Conservation (phyloP, 1,284 basidiomycete genomes). For the Psilocybe mexicana region DNA sequence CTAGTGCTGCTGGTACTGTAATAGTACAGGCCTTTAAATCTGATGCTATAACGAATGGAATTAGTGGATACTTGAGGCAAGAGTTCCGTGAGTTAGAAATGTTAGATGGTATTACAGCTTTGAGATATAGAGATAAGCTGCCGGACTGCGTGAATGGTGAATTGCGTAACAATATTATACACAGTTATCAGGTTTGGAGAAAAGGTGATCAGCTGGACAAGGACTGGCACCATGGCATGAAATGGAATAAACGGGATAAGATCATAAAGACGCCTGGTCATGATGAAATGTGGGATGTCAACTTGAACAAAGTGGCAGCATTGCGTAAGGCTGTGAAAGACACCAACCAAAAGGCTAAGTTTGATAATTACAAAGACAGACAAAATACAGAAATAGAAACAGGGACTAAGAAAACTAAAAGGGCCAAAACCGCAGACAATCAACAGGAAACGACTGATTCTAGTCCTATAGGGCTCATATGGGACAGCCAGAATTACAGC, state of each 20-base stretch:
- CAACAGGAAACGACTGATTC: too few species aligned
- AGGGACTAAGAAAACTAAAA: too few species aligned
- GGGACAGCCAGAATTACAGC: neutral
- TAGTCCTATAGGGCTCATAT: neutral
- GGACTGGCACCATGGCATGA: neutral
- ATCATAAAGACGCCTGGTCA: too few species aligned
- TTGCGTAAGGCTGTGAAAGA: too few species aligned
- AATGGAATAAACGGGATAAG: too few species aligned
- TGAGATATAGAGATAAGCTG: neutral
- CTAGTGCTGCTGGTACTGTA: neutral
- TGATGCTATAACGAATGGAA: slow-evolving; percentile 5
- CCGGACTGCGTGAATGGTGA: neutral
- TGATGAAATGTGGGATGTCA: too few species aligned
- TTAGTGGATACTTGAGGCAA: slow-evolving; percentile 18
- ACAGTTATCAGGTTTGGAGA: neutral
- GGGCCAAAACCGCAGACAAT: too few species aligned
- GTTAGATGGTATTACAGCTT: slow-evolving; percentile 4
- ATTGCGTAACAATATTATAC: neutral
- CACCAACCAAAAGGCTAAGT: too few species aligned
- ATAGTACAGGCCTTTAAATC: neutral
- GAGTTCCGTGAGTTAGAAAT: slow-evolving; percentile 28
- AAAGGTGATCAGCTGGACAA: neutral
- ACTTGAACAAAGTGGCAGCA: too few species aligned
- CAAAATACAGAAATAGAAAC: too few species aligned
- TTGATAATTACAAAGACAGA: too few species aligned